These are phyloP conservation scores for Cyclotella kingstonii DNA, from an alignment of 108 stramenopile genomes.

Conservation along the genomic window DNA sequence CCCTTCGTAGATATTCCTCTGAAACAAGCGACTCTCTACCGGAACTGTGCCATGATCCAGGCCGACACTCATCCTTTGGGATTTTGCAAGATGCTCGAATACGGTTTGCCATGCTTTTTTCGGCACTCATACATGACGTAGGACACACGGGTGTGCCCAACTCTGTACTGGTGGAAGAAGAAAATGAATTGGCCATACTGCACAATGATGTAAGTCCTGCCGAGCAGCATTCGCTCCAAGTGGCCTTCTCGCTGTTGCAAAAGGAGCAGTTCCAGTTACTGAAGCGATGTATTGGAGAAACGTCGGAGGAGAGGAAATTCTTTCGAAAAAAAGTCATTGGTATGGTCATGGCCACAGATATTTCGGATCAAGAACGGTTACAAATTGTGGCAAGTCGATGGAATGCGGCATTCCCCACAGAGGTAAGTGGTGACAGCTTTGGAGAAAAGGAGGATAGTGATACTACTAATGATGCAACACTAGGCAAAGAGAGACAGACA, in stretches of 20 bases:
- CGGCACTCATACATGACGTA: constrained; percentile 80
- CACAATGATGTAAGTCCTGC: constrained; percentile 53
- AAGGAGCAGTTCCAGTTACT: constrained; percentile 40
- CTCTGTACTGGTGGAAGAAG: constrained; percentile 45
- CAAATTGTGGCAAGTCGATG: constrained; percentile 39
- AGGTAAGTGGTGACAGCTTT: not conserved
- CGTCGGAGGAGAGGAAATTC: constrained; percentile 32
- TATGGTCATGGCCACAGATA: constrained; percentile 59
- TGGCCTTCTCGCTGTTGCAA: constrained; percentile 53
- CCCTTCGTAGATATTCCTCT: not conserved
- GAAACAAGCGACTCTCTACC: not conserved
- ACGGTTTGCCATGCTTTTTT: constrained; percentile 60
- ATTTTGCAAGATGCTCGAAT: constrained; percentile 65
- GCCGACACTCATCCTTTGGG: constrained; percentile 41
- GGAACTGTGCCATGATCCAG: not conserved
- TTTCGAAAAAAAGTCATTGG: constrained; percentile 56
- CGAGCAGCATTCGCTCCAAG: constrained; percentile 60
- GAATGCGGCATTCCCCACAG: constrained; percentile 35
- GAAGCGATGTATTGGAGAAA: constrained; percentile 50
- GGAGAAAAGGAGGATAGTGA: not conserved
- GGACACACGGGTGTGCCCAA: constrained; percentile 58
- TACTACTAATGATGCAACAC: not conserved
- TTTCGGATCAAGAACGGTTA: constrained; percentile 51
- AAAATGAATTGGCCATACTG: constrained; percentile 34
- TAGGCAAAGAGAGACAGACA: no score